Evolutionary conservation across 768 basidiomycete species (phyloP).

Genomic region (Auriscalpium microsporum): DNA sequence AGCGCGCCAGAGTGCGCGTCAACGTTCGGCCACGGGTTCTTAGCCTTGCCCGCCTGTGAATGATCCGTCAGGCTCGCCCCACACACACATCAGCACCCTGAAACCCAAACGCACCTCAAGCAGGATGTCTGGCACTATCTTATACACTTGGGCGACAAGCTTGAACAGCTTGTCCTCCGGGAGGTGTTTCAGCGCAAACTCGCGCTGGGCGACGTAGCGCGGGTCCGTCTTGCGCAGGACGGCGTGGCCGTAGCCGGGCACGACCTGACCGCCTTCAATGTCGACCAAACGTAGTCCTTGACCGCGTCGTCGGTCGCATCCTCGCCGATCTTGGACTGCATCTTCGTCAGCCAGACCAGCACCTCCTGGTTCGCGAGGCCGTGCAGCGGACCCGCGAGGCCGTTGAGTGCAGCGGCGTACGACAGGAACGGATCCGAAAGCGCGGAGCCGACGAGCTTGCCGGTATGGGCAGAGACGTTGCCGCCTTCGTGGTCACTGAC

Average conservation of each 20-base stretch:
- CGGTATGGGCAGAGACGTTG: conserved; percentile 94
- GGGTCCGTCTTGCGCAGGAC: conserved; percentile 89
- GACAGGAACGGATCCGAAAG: conserved; percentile 97
- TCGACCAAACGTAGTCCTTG: conserved; percentile 91
- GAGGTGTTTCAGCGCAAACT: conserved; percentile 81
- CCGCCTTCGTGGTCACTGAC: conserved; percentile 93
- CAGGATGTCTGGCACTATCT: conserved; percentile 83
- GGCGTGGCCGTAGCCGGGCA: conserved; percentile 88
- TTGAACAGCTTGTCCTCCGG: conserved; percentile 88
- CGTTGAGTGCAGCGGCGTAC: conserved; percentile 87
- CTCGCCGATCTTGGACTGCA: conserved; percentile 85
- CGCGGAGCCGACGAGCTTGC: conserved; percentile 88
- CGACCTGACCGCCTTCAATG: conserved; percentile 89
- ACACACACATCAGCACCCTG: neutral
- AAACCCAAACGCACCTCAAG: conserved; percentile 49
- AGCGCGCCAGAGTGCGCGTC: conserved; percentile 94
- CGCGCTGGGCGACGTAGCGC: conserved; percentile 83
- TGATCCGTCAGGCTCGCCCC: neutral
- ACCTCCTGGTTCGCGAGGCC: conserved; percentile 98
- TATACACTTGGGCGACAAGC: conserved; percentile 84
- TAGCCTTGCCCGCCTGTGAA: conserved; percentile 75
- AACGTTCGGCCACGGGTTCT: conserved; percentile 96
- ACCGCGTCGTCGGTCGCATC: conserved; percentile 80
- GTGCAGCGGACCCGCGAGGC: conserved; percentile 94
- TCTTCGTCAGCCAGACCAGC: conserved; percentile 86